Conservation (phyloP, 2,329 filamentous ascomycete genomes). For the Clathrospora elynae region DNA sequence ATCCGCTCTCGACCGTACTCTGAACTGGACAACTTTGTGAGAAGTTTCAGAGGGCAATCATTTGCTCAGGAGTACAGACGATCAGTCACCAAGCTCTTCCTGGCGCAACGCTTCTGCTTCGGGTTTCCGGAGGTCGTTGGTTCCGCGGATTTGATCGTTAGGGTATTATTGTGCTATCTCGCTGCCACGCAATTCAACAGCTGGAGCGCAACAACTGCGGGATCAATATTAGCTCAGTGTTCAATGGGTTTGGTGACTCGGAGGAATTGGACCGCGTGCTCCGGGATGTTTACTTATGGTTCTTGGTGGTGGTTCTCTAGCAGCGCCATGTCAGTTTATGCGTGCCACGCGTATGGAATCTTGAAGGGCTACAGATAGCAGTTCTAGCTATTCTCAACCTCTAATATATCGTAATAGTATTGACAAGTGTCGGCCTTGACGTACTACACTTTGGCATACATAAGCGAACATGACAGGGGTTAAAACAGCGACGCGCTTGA, state of each 20-base stretch:
- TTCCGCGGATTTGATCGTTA: slow-evolving; percentile 73
- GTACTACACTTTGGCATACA: too few relatives aligned
- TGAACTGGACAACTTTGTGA: slow-evolving; percentile 49
- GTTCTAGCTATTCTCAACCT: not conserved
- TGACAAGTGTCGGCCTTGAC: not conserved
- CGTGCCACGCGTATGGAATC: slow-evolving; percentile 34
- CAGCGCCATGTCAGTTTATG: slow-evolving; percentile 12
- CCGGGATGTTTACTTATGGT: not conserved
- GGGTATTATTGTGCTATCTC: slow-evolving; percentile 60
- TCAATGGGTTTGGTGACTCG: not conserved
- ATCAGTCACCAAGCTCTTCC: slow-evolving; percentile 48
- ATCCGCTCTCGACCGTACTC: slow-evolving; percentile 48
- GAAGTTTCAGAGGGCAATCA: slow-evolving; percentile 9
- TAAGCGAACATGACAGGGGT: too few relatives aligned
- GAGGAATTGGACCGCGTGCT: slow-evolving; percentile 6
- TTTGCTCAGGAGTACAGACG: slow-evolving; percentile 45
- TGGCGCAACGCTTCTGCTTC: slow-evolving; percentile 49
- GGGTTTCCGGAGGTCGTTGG: slow-evolving; percentile 56
- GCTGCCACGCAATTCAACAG: slow-evolving; percentile 31
- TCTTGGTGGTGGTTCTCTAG: slow-evolving; percentile 15
- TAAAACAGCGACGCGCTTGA: too few relatives aligned
- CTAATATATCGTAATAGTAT: not conserved
- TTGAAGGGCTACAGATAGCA: slow-evolving; percentile 37
- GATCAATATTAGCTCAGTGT: slow-evolving; percentile 3
- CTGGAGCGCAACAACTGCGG: slow-evolving; percentile 4